Conservation (phyloP, 768 basidiomycete genomes). For the Albatrellus ellisii region DNA sequence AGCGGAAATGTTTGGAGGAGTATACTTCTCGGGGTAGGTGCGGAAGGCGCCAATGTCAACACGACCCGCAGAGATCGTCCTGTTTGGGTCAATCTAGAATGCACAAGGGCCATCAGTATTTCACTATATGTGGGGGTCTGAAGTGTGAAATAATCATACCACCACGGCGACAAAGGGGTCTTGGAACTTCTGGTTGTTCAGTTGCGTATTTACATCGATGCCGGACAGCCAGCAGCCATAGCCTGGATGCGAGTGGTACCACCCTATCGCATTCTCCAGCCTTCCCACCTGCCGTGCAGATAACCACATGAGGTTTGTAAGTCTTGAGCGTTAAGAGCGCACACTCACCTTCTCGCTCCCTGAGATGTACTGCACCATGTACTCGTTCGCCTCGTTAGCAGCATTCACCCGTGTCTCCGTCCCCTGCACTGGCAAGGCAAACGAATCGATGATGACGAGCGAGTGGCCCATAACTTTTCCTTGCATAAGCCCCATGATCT, state of each 20-base stretch:
- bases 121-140: neutral
- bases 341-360: constrained; percentile 60
- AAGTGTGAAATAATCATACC: constrained; percentile 30
- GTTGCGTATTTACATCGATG: constrained; percentile 95
- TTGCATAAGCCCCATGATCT: constrained; percentile 99
- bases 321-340: neutral
- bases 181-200: constrained; percentile 88
- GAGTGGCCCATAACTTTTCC: constrained; percentile 79
- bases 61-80: constrained; percentile 95
- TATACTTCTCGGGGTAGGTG: constrained; percentile 93
- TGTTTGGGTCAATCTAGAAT: constrained; percentile 97
- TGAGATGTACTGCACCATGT: constrained; percentile 91
- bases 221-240: constrained; percentile 99
- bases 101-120: neutral
- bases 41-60: constrained; percentile 99
- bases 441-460: constrained; percentile 87
- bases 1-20: constrained; percentile 51
- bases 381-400: constrained; percentile 90
- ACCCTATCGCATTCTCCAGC: constrained; percentile 83
- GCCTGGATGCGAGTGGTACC: constrained; percentile 98
- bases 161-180: constrained; percentile 98
- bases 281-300: constrained; percentile 50
- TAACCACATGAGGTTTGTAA: neutral
- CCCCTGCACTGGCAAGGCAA: constrained; percentile 93
- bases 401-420: constrained; percentile 98